Evolutionary conservation across 2,329 filamentous ascomycete genomes (phyloP).

Genomic region (Colletotrichum sp.): DNA sequence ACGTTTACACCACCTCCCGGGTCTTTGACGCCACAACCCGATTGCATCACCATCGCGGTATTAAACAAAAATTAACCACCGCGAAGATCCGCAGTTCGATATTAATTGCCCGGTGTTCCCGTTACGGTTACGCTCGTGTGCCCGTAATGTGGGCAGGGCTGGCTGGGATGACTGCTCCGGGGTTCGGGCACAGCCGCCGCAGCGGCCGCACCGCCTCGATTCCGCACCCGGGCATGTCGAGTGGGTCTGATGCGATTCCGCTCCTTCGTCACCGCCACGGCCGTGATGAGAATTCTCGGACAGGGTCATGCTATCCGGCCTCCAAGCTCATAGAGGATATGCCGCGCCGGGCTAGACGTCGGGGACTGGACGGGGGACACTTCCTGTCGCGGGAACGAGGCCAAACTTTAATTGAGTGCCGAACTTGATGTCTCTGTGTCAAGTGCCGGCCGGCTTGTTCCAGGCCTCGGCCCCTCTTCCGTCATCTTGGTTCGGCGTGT

Average conservation of each 20-base stretch:
- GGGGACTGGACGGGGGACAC: neutral
- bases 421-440: neutral
- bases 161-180: neutral
- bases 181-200: neutral
- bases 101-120: neutral
- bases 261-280: neutral
- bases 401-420: neutral
- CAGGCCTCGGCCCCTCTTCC: neutral
- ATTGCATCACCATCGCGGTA: neutral
- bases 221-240: neutral
- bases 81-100: neutral
- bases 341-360: neutral
- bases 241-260: neutral
- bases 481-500: neutral
- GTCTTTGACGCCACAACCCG: neutral
- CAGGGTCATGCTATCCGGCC: neutral
- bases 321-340: neutral
- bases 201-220: neutral
- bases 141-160: conserved; percentile 4
- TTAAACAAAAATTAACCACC: neutral
- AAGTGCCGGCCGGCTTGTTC: neutral
- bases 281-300: neutral
- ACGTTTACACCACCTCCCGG: neutral
- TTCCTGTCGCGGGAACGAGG: neutral
- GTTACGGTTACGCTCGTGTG: neutral